These are phyloP conservation scores for Akanthomyces uredinophilus DNA, from an alignment of 2,329 filamentous ascomycete genomes.

Conservation along the genomic window DNA sequence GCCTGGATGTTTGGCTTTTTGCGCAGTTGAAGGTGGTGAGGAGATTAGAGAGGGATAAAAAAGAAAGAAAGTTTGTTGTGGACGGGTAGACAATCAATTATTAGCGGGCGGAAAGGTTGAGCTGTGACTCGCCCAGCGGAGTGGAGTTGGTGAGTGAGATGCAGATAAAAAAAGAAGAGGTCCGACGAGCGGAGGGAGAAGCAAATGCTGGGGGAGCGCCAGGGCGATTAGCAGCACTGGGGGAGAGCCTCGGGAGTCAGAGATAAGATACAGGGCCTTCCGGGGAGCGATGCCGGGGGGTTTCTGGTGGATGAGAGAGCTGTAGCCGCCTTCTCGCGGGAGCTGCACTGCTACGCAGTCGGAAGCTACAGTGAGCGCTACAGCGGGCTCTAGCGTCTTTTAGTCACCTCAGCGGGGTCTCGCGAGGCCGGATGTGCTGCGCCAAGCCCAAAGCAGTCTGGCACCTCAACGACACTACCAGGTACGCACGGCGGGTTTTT, in stretches of 20 bases:
- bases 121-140: conserved; percentile 8
- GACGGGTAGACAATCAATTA: not conserved
- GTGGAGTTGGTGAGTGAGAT: conserved; percentile 9
- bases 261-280: conserved; percentile 8
- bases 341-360: no score
- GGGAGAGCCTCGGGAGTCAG: conserved; percentile 2
- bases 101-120: not conserved
- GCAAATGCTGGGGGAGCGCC: not conserved
- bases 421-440: not conserved
- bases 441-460: not conserved
- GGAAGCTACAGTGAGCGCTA: no score
- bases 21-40: not conserved
- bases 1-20: not conserved
- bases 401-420: not conserved
- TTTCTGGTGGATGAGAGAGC: no score
- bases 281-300: conserved; percentile 8
- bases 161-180: conserved; percentile 7
- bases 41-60: not conserved
- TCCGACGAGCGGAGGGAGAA: conserved; percentile 10
- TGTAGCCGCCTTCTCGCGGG: not conserved
- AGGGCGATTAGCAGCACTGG: not conserved
- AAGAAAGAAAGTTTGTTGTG: conserved; percentile 6
- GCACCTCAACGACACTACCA: not conserved
- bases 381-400: not conserved
- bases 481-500: not conserved